These are phyloP conservation scores for Hymenoscyphus occultus DNA, from an alignment of 2,329 filamentous ascomycete species.

Conservation along the genomic window DNA sequence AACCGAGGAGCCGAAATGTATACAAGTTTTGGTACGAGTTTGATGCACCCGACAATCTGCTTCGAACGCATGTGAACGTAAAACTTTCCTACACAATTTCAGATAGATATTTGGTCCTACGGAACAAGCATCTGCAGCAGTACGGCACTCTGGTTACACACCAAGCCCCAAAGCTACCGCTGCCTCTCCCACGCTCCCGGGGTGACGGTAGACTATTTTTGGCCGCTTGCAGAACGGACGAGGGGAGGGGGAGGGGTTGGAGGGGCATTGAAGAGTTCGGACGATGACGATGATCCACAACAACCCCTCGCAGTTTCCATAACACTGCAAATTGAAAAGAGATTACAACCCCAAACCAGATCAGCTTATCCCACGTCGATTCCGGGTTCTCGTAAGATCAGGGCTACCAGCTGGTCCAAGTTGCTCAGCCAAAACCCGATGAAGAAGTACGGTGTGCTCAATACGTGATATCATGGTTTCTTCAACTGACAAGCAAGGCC, in stretches of 20 bases:
- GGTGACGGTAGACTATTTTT: constrained; percentile 16
- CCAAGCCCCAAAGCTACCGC: neutral
- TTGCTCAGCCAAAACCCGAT: constrained; percentile 4
- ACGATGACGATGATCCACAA: constrained; percentile 14
- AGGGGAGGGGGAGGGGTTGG: neutral
- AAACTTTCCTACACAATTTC: constrained; percentile 10
- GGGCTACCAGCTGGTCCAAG: constrained; percentile 11
- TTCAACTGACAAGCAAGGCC: neutral
- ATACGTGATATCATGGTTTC: constrained; percentile 2
- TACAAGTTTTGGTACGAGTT: constrained; percentile 5
- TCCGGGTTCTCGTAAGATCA: neutral
- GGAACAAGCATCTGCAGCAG: constrained; percentile 2
- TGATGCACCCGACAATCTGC: constrained; percentile 10
- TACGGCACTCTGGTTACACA: too few species aligned
- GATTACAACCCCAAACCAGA: constrained; percentile 20
- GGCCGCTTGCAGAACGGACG: constrained; percentile 8
- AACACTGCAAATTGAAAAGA: constrained; percentile 29
- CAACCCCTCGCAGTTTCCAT: constrained; percentile 19
- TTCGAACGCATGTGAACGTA: constrained; percentile 8
- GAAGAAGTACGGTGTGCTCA: neutral
- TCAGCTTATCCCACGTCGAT: neutral
- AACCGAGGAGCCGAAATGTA: neutral
- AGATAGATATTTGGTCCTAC: neutral
- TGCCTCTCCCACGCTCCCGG: constrained; percentile 11
- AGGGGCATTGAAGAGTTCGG: constrained; percentile 14